Conservation (phyloP, 2,329 filamentous ascomycete species). For the Colletotrichum acutatum region DNA sequence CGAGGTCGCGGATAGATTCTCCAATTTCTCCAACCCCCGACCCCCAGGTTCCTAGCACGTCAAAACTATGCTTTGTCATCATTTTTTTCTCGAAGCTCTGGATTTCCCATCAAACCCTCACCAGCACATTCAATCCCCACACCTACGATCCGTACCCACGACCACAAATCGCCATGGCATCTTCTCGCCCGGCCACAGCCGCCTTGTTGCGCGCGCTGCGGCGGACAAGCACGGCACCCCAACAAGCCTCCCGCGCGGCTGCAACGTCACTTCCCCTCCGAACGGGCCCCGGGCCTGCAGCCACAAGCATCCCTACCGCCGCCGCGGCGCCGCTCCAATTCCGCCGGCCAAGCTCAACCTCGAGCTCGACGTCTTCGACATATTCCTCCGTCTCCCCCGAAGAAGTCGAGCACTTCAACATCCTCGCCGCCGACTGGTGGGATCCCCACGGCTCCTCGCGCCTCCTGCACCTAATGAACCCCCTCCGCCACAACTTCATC, state of each 20-base stretch:
- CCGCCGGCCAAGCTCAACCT: conserved; percentile 35
- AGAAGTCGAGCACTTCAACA: conserved; percentile 94
- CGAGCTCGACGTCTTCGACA: too few species aligned
- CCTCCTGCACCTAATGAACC: conserved; percentile 97
- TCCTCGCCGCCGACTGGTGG: conserved; percentile 96
- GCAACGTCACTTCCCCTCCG: neutral
- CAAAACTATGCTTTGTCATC: conserved; percentile 36
- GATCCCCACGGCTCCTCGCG: conserved; percentile 92
- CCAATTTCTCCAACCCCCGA: conserved; percentile 6
- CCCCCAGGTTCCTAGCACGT: conserved; percentile 8
- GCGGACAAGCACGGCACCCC: neutral
- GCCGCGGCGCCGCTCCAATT: neutral
- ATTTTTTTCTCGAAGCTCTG: neutral
- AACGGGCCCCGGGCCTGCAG: neutral
- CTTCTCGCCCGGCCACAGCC: conserved; percentile 34
- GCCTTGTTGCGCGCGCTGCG: conserved; percentile 28
- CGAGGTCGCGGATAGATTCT: neutral
- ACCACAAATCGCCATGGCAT: conserved; percentile 17
- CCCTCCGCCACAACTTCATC: conserved; percentile 94
- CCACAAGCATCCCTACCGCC: neutral
- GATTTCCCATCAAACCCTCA: conserved; percentile 36
- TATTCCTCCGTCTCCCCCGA: conserved; percentile 83
- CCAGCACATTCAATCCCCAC: neutral
- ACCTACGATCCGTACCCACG: neutral
- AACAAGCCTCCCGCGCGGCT: conserved; percentile 9